Evolutionary conservation across 2,329 filamentous ascomycete species (phyloP), one percentile per base, ranked within the genome.

Genomic region (Biscogniauxia mediterranea): DNA sequence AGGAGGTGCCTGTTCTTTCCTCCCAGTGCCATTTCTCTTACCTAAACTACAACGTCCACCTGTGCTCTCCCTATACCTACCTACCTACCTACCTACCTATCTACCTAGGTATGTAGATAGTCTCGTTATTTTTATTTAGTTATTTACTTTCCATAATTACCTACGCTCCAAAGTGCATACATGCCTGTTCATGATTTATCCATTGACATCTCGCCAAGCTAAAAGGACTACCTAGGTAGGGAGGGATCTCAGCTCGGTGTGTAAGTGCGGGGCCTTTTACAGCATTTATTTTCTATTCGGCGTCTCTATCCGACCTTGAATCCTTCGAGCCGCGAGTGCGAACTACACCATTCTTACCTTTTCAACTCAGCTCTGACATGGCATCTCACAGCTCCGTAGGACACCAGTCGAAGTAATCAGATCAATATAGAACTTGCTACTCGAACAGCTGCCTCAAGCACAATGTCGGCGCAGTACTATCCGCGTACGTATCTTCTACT

Each of bases 381-480:
- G 15, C 11, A 15, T 42, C 52, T 56, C 23, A 19, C n/a, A 50
- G 42, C 32, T 23, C 7, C 51, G 4, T 23, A 52, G 3, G 26
- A 54, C 21, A 56, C 25, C 13, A 15, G 6, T 55, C 54, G 15
- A 19, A 25, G 38, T 38, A 60, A 28, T 50, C 19, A 23, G 17
- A 51, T 57, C 15, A 20, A 46, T n/a, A 9, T 11, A 46, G 2
- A 46, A 5, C 15, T 46, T 46, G 38, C 38, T 11, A 15, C 4
- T 46, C 15, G 28, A 26, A 55, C 38, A 50, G 28, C 11, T n/a
- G 17, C n/a, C 23, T 17, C 32, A n/a, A 25, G 28, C 21, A 65
- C 63, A 63, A 81, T 82, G 76, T 78, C 79, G 61, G 72, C 71
- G 56, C 76, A 78, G 59, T 83, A 78, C 66, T 82, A 82, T 69